phyloP scores from a whole-genome alignment of 2,329 filamentous ascomycete species.

The Diaporthe amygdali region DNA sequence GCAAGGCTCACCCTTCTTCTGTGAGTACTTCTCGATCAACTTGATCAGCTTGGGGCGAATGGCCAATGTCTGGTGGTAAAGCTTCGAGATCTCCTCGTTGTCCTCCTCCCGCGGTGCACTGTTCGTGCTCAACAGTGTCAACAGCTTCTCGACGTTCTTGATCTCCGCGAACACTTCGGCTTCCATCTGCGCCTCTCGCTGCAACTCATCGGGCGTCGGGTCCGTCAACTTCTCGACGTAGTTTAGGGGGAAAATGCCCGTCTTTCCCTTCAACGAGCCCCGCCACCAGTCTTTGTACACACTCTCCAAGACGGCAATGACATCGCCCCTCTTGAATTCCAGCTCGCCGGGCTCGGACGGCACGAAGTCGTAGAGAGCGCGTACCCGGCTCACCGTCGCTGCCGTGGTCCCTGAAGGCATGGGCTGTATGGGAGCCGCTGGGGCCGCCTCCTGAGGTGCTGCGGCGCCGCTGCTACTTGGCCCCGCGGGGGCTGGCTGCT shows the following conservation, averaged over 20 bases:
- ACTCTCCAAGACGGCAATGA: conserved; percentile 95
- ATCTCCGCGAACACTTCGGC: conserved; percentile 69
- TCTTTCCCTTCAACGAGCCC: conserved; percentile 90
- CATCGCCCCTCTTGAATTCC: conserved; percentile 94
- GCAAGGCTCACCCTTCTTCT: conserved; percentile 83
- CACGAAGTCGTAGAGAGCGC: conserved; percentile 92
- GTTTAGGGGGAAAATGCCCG: conserved; percentile 97
- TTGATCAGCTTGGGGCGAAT: conserved; percentile 98
- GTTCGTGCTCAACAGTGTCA: conserved; percentile 89
- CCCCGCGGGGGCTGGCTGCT: conserved; percentile 41
- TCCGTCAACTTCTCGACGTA: conserved; percentile 98
- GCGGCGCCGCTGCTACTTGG: conserved; percentile 36
- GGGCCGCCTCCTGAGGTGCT: conserved; percentile 45
- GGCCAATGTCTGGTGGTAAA: conserved; percentile 90
- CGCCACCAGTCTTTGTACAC: conserved; percentile 99
- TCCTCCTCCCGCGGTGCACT: conserved; percentile 83
- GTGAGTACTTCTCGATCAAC: conserved; percentile 97
- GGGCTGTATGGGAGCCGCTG: conserved; percentile 55
- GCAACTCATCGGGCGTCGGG: conserved; percentile 90
- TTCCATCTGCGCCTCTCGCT: conserved; percentile 96
- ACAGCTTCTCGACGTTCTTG: conserved; percentile 70
- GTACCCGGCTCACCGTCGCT: conserved; percentile 92
- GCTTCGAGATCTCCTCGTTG: conserved; percentile 95
- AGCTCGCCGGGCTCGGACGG: conserved; percentile 94
- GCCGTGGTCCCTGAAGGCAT: conserved; percentile 87